Evolutionary conservation across 805 yeast genomes (phyloP).

Genomic region (Wickerhamiella brachini): DNA sequence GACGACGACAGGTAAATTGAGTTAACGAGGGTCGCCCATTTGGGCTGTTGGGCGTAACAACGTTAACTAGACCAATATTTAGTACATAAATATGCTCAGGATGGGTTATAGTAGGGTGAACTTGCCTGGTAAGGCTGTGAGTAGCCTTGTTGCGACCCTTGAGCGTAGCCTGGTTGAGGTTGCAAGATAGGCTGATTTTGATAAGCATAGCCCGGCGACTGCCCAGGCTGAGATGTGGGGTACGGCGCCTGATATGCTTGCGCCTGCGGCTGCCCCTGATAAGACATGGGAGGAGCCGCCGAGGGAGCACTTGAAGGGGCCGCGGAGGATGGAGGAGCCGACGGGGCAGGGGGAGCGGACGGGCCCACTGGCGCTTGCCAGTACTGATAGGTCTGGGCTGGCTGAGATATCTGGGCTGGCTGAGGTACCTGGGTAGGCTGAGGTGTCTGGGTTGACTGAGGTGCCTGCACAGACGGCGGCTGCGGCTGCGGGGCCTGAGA

Average conservation of each 20-base stretch:
- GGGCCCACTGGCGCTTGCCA: neutral
- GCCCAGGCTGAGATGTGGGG: no score
- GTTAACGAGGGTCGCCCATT: no score
- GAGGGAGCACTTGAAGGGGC: no score
- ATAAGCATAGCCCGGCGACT: neutral
- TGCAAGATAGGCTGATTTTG: neutral
- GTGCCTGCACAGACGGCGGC: no score
- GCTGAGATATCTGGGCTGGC: neutral
- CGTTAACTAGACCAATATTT: neutral
- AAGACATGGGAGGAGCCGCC: no score
- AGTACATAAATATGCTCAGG: neutral
- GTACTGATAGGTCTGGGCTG: neutral
- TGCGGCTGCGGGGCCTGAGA: no score
- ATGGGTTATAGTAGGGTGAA: neutral
- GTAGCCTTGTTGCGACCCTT: neutral
- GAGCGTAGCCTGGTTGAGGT: neutral
- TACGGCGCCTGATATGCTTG: neutral
- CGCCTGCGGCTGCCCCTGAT: neutral
- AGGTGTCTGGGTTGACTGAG: no score
- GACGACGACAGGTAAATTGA: no score
- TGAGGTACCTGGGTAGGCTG: neutral
- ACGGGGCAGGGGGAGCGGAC: neutral
- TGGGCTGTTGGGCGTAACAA: no score
- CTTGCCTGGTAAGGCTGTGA: neutral
- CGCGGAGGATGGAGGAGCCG: no score